Evolutionary conservation across 2,329 filamentous ascomycete species (phyloP), one percentile per base, ranked within the genome.

Genomic region (Daldinia sp.): DNA sequence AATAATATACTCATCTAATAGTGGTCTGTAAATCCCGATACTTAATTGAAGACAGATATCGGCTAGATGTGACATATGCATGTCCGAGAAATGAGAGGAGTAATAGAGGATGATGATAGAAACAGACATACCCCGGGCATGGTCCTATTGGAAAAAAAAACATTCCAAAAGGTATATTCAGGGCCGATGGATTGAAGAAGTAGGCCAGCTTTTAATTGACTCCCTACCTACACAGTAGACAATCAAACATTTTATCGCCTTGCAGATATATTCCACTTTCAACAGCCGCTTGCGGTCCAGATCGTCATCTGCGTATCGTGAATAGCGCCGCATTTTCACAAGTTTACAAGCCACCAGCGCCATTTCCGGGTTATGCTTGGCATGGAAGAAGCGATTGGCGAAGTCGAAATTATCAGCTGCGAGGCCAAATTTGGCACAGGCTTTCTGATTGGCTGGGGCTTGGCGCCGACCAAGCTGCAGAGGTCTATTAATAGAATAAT

Each of bases 401-500:
- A 54, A 58, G 50, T 67, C 30, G 60, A 68, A 66, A 71, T 70
- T 70, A 67, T 70, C 66, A 68, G 66, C 68, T 67, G 66, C 65
- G 66, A 63, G 59, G 53, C 64, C 67, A 67, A 66, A 67, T 67
- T 67, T 69, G 67, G 59, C 56, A 59, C 39, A 17, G 41, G 17
- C 17, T 21, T 17, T 32, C 25, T 67, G 64, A 69, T 69, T 69
- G 59, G 67, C 19, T 21, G 2, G 25, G 8, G 37, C 4, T 68
- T 62, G 63, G 66, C 66, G 66, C 66, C 66, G 51, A 63, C 61
- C 39, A 43, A 45, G 54, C 53, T 66, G 66, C 63, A 64, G 53
- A 62, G 17, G 17, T 49, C 70, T 74, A 74, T 72, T 71, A 70
- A 70, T 74, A 74, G 72, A 66, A 66, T 41, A 17, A 45, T 27